phyloP scores from a whole-genome alignment of 345 rosid genomes.

The Noccaea caerulescens region DNA sequence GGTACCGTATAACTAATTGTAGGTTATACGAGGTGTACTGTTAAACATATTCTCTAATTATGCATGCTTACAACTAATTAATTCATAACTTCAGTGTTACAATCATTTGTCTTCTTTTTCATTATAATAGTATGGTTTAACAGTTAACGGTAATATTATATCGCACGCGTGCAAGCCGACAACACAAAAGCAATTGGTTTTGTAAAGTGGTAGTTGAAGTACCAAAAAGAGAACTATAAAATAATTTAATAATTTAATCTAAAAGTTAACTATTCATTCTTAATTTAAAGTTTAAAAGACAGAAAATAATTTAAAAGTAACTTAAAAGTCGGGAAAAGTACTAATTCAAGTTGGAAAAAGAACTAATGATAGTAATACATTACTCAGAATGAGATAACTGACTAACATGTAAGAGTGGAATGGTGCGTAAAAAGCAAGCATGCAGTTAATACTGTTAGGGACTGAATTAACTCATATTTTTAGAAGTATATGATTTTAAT shows the following conservation, averaged over 20 bases:
- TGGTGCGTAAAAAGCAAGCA: not conserved
- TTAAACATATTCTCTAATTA: not conserved
- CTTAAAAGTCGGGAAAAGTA: not conserved
- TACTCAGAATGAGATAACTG: too few relatives aligned
- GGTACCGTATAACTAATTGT: not conserved
- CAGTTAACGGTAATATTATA: slow-evolving; percentile 28
- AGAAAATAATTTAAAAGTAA: not conserved
- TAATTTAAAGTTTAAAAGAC: not conserved
- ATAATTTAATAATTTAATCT: not conserved
- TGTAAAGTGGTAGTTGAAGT: slow-evolving; percentile 34
- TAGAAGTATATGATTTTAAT: too few relatives aligned
- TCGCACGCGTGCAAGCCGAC: slow-evolving; percentile 45
- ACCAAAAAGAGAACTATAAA: slow-evolving; percentile 13
- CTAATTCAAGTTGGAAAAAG: not conserved
- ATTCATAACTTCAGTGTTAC: slow-evolving; percentile 4
- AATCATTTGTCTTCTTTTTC: slow-evolving; percentile 29
- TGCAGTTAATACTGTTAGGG: not conserved
- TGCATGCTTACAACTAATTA: not conserved
- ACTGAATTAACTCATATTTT: too few relatives aligned
- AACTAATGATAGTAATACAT: too few relatives aligned
- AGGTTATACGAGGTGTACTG: slow-evolving; percentile 16
- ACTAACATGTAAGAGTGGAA: too few relatives aligned
- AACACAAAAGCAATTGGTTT: slow-evolving; percentile 27
- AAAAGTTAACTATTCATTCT: not conserved
- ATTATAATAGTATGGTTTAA: slow-evolving; percentile 21